Evolutionary conservation across 176 grass and related monocot genomes (phyloP).

Genomic region (Chrysopogon serrulatus): DNA sequence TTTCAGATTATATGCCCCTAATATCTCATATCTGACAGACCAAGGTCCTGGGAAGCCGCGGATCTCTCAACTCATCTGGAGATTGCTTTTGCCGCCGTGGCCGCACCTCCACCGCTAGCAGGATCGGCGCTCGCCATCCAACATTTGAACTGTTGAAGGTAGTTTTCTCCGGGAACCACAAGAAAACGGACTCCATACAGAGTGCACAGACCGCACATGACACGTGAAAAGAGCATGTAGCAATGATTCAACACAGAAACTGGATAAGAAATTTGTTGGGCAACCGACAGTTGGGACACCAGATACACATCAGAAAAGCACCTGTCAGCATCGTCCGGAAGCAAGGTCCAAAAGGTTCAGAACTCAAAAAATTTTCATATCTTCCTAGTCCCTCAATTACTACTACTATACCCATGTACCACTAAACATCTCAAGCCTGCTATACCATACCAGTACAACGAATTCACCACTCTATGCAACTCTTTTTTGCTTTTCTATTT

Average conservation of each 20-base stretch:
- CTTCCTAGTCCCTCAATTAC: background rate
- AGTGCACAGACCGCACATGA: background rate
- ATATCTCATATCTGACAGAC: background rate
- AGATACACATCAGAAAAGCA: slow-evolving; percentile 9
- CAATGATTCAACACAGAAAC: background rate
- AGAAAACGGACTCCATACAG: background rate
- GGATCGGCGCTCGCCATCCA: background rate
- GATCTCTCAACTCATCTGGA: background rate
- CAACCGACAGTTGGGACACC: background rate
- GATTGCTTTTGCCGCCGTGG: slow-evolving; percentile 1
- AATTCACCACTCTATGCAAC: slow-evolving; percentile 29
- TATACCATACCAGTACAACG: slow-evolving; percentile 21
- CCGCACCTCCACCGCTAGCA: background rate
- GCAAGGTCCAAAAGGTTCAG: background rate
- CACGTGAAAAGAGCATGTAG: background rate
- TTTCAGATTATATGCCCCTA: background rate
- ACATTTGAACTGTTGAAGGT: background rate
- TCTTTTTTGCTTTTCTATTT: slow-evolving; percentile 48
- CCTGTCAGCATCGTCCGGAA: background rate
- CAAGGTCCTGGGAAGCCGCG: background rate
- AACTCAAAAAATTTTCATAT: background rate
- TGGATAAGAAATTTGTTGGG: background rate
- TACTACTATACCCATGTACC: background rate
- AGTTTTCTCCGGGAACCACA: background rate
- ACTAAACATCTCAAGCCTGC: slow-evolving; percentile 10